Percentiles rank a stretch among this genome's conserved stretches.
Evolutionary conservation across 2,329 filamentous ascomycete genomes (phyloP).

Genomic region (Magnaporthales sp.): DNA sequence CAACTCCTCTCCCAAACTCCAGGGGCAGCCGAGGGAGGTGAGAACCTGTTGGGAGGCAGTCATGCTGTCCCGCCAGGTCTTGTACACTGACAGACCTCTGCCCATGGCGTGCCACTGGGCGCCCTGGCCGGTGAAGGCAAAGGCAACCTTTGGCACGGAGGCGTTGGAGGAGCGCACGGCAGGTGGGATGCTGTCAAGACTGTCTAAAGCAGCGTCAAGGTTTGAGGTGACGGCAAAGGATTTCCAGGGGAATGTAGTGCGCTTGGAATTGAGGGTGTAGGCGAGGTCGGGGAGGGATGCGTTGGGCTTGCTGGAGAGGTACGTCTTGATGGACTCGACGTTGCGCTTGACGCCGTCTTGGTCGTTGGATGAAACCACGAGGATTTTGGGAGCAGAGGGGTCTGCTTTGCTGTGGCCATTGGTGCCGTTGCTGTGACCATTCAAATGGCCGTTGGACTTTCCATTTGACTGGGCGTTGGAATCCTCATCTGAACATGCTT

Average conservation of each 20-base stretch:
- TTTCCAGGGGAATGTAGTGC: constrained; percentile 6
- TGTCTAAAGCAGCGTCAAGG: too few species aligned
- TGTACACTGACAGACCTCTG: constrained; percentile 35
- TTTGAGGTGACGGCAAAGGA: background rate
- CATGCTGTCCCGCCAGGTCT: constrained; percentile 36
- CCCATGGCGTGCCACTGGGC: constrained; percentile 41
- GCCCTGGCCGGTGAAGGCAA: constrained; percentile 39
- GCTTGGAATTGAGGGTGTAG: constrained; percentile 11
- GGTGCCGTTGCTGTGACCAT: too few species aligned
- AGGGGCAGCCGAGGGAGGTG: constrained; percentile 22
- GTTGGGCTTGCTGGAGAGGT: too few species aligned
- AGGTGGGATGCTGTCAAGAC: constrained; percentile 15
- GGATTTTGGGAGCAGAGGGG: too few species aligned
- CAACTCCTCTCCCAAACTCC: constrained; percentile 28
- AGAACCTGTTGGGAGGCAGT: constrained; percentile 9
- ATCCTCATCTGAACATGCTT: too few species aligned
- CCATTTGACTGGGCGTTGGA: too few species aligned
- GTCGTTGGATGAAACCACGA: too few species aligned
- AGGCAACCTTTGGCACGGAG: constrained; percentile 20
- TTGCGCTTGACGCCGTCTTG: too few species aligned
- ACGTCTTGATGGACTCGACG: too few species aligned
- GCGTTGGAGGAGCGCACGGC: constrained; percentile 28
- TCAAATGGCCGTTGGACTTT: too few species aligned
- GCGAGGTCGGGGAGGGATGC: constrained; percentile 8
- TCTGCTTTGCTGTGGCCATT: too few species aligned